Conservation (phyloP, 352 stramenopile genomes). For the Detonula confervacea region DNA sequence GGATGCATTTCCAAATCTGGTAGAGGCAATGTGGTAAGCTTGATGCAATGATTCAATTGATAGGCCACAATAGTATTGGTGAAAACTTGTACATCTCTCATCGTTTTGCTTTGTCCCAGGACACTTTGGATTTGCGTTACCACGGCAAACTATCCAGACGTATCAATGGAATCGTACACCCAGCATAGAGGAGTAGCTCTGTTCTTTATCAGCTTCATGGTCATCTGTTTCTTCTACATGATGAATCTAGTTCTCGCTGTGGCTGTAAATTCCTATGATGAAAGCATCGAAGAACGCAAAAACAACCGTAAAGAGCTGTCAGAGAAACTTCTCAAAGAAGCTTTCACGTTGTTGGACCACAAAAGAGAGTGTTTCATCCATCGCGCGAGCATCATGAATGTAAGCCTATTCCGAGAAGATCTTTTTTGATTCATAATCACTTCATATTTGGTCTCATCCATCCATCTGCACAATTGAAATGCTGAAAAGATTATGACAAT, state of each 20-base stretch:
- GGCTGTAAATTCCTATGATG: constrained; percentile 67
- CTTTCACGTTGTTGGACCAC: constrained; percentile 66
- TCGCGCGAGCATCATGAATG: constrained; percentile 63
- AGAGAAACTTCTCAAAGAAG: constrained; percentile 55
- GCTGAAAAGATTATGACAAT: constrained; percentile 38
- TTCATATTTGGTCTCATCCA: too few species aligned
- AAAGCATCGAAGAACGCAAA: constrained; percentile 53
- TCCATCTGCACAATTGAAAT: constrained; percentile 8
- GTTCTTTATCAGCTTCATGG: constrained; percentile 80
- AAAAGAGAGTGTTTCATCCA: constrained; percentile 42
- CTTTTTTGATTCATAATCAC: too few species aligned
- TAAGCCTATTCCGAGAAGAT: too few species aligned
- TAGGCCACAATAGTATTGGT: background rate
- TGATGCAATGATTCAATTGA: background rate
- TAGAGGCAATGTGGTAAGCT: constrained; percentile 58
- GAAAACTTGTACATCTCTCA: constrained; percentile 4
- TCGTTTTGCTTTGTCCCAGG: constrained; percentile 20
- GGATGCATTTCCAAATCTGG: constrained; percentile 66
- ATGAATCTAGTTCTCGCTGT: constrained; percentile 78
- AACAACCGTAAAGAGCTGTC: constrained; percentile 37
- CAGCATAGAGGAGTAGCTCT: constrained; percentile 48
- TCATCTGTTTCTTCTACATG: constrained; percentile 79
- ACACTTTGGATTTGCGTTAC: constrained; percentile 80
- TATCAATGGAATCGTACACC: constrained; percentile 82
- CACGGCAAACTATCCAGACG: constrained; percentile 78